Base-by-base conservation (phyloP, 805 yeast genomes). In the Schizosaccharomyces osmophilus region DNA sequence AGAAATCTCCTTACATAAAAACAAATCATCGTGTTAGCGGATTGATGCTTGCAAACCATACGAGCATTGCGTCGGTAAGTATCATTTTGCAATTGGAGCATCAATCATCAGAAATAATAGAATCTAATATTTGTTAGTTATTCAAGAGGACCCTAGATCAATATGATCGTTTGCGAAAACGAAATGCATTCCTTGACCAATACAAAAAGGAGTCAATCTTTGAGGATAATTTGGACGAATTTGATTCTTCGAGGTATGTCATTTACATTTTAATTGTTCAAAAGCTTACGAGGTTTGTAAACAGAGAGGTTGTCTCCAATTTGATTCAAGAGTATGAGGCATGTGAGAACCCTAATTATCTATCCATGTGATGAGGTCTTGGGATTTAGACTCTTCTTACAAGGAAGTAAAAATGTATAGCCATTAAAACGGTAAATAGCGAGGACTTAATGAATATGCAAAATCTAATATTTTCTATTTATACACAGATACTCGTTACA, bases 141-240 rank as follows among this genome's bases (percentile, higher is more conserved):
- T 77, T 93, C 63, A 77, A 78, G 41, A 81, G 82, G 64, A 81
- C 85, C 0, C 75, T 88, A 41, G 77, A 75, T 60, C 90, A 88
- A 66, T 93, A 83, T 70, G 96, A 90, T 66, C 78, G 82, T 59
- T 77, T 93, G 62, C 85, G 85, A 67, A 79, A 80, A 58, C 78
- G 94, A 63, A 81, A 82, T 58, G 97, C 97, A 0, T 93, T 89
- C 68, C 72, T 90, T 61, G 88, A 85, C 64, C 83, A 83, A 62
- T 93, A 87, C 73, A 78, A 72, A 65, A 75, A 75, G 63, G 69
- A 70, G 64, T 73, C 74, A 4, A 72, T 72, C 74, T 75, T 75
- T 65, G 71, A 70, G 24, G 68, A 74, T 42, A 67, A 69, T 8
- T 63, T 72, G n/a, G 74, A 70, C 4, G 97, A 96, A 32, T 90